Evolutionary conservation across 192 early-diverging fungal species (phyloP).

Genomic region (Coemansia sp.): DNA sequence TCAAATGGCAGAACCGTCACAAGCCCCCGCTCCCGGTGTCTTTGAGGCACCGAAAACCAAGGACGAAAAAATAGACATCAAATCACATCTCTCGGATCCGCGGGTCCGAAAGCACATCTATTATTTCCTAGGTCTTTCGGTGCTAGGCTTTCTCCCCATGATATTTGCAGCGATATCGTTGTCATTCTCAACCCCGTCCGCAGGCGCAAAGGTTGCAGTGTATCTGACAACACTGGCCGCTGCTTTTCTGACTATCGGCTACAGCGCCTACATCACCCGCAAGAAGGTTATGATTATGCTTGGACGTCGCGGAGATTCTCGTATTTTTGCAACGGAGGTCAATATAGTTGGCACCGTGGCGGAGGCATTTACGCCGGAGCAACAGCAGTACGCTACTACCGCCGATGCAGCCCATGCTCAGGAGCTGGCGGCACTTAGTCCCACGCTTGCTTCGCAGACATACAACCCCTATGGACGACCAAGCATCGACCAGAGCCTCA

Average conservation of each 20-base stretch:
- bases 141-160: constrained; percentile 32
- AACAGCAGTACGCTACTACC: constrained; percentile 22
- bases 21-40: constrained; percentile 8
- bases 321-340: not conserved
- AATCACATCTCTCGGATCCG: constrained; percentile 5
- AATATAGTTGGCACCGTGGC: constrained; percentile 17
- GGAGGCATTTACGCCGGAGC: constrained; percentile 33
- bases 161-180: constrained; percentile 40
- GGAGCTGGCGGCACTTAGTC: not conserved
- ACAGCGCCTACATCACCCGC: constrained; percentile 24
- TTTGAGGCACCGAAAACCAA: not conserved
- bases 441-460: constrained; percentile 6
- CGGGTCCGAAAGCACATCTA: constrained; percentile 13
- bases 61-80: not conserved
- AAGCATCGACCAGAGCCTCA: not conserved
- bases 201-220: constrained; percentile 27
- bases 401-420: not conserved
- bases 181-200: constrained; percentile 22
- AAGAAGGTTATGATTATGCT: constrained; percentile 14
- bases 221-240: constrained; percentile 26
- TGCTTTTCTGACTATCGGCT: constrained; percentile 30
- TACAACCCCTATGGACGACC: not conserved
- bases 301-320: constrained; percentile 6
- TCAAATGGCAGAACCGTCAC: constrained; percentile 10
- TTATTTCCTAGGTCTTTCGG: constrained; percentile 16